Base-by-base conservation (phyloP, 371 early-diverging fungal species). In the Lichtheimia ramosa region DNA sequence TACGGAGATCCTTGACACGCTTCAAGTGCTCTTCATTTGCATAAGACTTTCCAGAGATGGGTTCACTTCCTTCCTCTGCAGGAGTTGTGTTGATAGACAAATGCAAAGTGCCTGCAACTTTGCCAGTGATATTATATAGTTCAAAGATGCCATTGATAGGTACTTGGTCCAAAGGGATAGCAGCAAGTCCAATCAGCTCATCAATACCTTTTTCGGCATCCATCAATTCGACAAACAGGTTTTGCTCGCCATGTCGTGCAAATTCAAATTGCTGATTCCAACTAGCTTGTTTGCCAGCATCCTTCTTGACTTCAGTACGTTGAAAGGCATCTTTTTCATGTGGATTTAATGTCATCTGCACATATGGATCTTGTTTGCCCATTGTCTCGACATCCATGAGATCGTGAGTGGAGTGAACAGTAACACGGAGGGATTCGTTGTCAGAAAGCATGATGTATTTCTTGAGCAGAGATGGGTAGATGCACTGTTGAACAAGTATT, bases 281-380 rank as follows among this genome's bases (percentile, higher is more conserved):
- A 54, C 65, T 68, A 0, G 85, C 72, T 39, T 68, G 63, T 28
- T 75, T 72, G 68, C 83, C 85, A 27, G 73, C 77, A 42, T 81
- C 63, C 67, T 84, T 80, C 63, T 81, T 77, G 51, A 76, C 76
- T 55, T 71, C 76, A 25, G 85, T 84, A 64, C 73, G 77, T 55
- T 80, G 71, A 75, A 70, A 84, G 20, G 76, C 57, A 43, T 80
- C 71, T 59, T 71, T 62, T 49, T 82, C 62, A 39, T 61, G 56
- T 49, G 68, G 55, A 49, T 81, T 59, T 58, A 83, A 65, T 16
- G 81, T 65, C 67, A 81, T 77, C 63, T 74, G 80, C 51, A 83
- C 50, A 48, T 69, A 84, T 42, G 85, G 82, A 51, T 84, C 83
- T 66, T 84, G 76, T 73, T 81, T 83, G 62, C 82, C 83, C 40